phyloP scores from a whole-genome alignment of 192 early-diverging fungal species.

The Coemansia sp. region DNA sequence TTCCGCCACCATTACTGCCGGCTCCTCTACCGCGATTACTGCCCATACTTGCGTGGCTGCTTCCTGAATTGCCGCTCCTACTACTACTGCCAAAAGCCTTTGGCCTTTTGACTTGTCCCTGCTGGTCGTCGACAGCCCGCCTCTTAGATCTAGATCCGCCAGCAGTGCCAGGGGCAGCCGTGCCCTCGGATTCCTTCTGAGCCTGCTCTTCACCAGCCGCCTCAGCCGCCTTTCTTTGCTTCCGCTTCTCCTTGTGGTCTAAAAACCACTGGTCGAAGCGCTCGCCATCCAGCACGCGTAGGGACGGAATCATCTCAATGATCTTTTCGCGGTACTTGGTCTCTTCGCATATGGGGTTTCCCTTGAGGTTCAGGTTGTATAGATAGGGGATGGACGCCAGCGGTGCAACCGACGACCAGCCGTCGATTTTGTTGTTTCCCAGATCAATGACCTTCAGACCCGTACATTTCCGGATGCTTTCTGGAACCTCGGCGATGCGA shows the following conservation, averaged over 20 bases:
- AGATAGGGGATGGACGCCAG: slow-evolving; percentile 11
- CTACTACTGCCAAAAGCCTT: neutral
- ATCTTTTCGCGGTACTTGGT: slow-evolving; percentile 15
- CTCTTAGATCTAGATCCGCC: neutral
- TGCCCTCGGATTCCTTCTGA: neutral
- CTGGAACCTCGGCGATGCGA: slow-evolving; percentile 61
- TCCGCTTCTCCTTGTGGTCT: slow-evolving; percentile 23
- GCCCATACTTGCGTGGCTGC: neutral
- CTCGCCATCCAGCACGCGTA: slow-evolving; percentile 22
- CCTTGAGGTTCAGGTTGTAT: slow-evolving; percentile 25
- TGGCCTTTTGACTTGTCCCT: neutral
- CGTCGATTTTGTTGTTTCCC: slow-evolving; percentile 63
- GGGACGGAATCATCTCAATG: slow-evolving; percentile 10
- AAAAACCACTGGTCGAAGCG: slow-evolving; percentile 22
- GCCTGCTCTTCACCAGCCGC: neutral
- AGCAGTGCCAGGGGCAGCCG: neutral
- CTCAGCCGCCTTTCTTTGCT: neutral
- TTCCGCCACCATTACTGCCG: slow-evolving; percentile 7
- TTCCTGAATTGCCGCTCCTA: neutral
- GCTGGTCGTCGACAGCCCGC: neutral
- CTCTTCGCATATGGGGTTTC: slow-evolving; percentile 22
- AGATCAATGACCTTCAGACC: slow-evolving; percentile 71
- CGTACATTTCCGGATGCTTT: slow-evolving; percentile 53
- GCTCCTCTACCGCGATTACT: slow-evolving; percentile 1
- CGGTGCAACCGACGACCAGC: slow-evolving; percentile 51